Percentiles rank a stretch among this genome's conserved stretches.
phyloP scores from a whole-genome alignment of 768 basidiomycete species.

The Fistulinella prunicolor region DNA sequence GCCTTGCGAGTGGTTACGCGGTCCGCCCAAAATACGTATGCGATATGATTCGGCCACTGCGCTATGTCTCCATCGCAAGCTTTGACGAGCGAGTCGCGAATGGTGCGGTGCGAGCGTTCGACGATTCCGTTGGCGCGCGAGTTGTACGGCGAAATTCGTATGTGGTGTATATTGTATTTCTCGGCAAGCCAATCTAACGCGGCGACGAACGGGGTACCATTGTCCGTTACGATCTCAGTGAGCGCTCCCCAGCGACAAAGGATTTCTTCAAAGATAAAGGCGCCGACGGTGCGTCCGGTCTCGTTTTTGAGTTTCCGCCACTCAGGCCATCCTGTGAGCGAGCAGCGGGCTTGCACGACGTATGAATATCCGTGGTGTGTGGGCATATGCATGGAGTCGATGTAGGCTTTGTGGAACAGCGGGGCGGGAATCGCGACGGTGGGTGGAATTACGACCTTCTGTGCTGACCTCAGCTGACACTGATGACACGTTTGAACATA shows the following conservation, averaged over 20 bases:
- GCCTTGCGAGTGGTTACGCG: neutral
- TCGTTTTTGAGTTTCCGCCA: constrained; percentile 2
- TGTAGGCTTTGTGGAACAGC: constrained; percentile 27
- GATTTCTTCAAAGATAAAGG: no score
- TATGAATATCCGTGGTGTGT: constrained; percentile 34
- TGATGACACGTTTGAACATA: constrained; percentile 36
- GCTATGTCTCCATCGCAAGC: constrained; percentile 29
- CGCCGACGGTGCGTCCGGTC: no score
- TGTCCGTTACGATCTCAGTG: constrained; percentile 38
- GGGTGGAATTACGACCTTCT: constrained; percentile 25
- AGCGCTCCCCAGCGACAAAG: no score
- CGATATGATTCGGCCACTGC: constrained; percentile 30
- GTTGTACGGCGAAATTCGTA: constrained; percentile 42
- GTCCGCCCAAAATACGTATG: constrained; percentile 38
- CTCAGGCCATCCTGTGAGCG: constrained; percentile 35
- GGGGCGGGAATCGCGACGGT: neutral
- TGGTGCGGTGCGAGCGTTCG: no score
- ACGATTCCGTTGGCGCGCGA: constrained; percentile 40
- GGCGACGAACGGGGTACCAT: no score
- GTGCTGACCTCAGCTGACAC: constrained; percentile 32
- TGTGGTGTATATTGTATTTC: constrained; percentile 36
- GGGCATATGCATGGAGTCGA: constrained; percentile 43
- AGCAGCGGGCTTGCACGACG: no score
- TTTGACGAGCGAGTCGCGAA: constrained; percentile 37
- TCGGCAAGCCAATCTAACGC: constrained; percentile 13